phyloP scores from a whole-genome alignment of 2,329 filamentous ascomycete species.

The Talaromyces verruculosus region DNA sequence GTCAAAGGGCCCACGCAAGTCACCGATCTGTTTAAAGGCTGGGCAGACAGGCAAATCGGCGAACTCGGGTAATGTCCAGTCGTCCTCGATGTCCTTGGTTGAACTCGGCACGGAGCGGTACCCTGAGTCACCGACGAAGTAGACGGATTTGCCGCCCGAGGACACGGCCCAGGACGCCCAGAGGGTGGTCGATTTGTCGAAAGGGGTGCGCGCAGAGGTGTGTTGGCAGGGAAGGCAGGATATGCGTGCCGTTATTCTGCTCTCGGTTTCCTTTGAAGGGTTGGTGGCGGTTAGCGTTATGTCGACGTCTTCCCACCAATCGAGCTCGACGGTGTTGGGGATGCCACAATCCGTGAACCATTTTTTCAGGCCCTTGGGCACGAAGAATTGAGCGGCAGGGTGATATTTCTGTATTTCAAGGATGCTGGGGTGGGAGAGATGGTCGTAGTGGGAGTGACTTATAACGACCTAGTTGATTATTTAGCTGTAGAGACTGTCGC shows the following conservation, averaged over 20 bases:
- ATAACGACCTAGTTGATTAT: constrained; percentile 19
- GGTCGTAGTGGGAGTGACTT: constrained; percentile 23
- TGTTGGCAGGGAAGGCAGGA: constrained; percentile 22
- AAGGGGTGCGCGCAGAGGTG: constrained; percentile 18
- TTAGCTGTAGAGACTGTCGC: background rate
- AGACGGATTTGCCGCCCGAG: constrained; percentile 24
- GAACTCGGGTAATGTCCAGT: constrained; percentile 62
- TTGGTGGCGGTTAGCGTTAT: background rate
- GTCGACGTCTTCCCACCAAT: constrained; percentile 23
- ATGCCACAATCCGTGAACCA: constrained; percentile 22
- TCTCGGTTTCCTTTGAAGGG: background rate
- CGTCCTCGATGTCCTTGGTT: constrained; percentile 57
- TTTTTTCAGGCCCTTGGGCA: constrained; percentile 21
- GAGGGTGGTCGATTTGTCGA: constrained; percentile 18
- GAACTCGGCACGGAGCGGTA: constrained; percentile 71
- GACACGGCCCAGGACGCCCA: constrained; percentile 25
- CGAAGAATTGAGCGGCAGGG: constrained; percentile 20
- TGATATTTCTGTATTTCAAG: constrained; percentile 21
- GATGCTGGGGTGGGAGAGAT: constrained; percentile 20
- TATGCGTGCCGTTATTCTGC: constrained; percentile 9
- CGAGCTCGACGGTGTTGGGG: constrained; percentile 18
- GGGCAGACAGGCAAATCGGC: constrained; percentile 67
- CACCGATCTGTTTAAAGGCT: constrained; percentile 76
- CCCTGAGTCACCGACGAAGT: constrained; percentile 63
- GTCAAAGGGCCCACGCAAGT: constrained; percentile 75